Conservation (phyloP, 352 stramenopile species). For the Phytophthora litchii region DNA sequence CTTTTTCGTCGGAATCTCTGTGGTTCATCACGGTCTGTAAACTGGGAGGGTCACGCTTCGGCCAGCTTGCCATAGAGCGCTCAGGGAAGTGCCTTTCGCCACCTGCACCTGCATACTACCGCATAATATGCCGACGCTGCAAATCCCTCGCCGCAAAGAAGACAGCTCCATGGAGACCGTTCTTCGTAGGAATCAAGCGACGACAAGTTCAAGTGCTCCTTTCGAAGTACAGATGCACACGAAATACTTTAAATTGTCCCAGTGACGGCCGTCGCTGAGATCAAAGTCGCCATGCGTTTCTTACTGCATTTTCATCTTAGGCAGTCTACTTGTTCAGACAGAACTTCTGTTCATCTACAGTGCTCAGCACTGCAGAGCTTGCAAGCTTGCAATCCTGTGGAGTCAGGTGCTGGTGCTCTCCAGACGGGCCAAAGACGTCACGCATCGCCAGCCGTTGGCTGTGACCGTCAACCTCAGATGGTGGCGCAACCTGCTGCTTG, state of each 20-base stretch:
- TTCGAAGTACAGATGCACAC: conserved; percentile 13
- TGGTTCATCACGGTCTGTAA: background rate
- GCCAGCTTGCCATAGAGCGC: conserved; percentile 4
- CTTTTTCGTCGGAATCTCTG: background rate
- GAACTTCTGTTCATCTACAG: conserved; percentile 5
- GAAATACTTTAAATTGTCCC: conserved; percentile 1
- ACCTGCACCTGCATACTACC: conserved; percentile 9
- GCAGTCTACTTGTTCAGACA: background rate
- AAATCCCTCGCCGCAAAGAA: conserved; percentile 3
- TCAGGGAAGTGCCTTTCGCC: conserved; percentile 1
- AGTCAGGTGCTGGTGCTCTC: background rate
- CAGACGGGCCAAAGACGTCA: conserved; percentile 25
- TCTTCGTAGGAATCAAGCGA: conserved; percentile 19
- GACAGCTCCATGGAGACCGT: background rate
- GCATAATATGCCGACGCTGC: conserved; percentile 3
- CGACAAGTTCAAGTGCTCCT: conserved; percentile 23
- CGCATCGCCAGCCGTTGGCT: conserved; percentile 16
- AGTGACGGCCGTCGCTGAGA: background rate
- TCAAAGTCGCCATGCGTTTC: background rate
- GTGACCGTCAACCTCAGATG: conserved; percentile 24
- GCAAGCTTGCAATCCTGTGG: conserved; percentile 5
- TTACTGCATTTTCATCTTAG: background rate
- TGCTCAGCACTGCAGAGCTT: background rate
- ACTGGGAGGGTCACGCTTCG: background rate
- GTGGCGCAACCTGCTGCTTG: conserved; percentile 29